These are phyloP conservation scores for Raddia guianensis DNA, from an alignment of 176 grass and related monocot genomes.

Conservation along the genomic window DNA sequence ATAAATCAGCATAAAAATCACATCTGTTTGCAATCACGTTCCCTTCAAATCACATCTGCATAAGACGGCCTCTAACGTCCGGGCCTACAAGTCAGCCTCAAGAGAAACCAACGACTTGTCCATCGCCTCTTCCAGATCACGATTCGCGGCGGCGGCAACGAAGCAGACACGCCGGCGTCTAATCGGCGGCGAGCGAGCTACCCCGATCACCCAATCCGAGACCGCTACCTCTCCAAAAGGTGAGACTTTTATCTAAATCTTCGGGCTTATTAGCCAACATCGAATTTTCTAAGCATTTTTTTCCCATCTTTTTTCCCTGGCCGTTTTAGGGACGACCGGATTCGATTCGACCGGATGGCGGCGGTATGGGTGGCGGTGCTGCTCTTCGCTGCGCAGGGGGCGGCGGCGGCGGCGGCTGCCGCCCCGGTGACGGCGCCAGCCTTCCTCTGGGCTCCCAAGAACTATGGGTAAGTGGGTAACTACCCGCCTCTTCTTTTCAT, in stretches of 20 bases:
- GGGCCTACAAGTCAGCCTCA: constrained; percentile 11
- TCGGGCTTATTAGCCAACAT: neutral
- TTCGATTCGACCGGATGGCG: constrained; percentile 45
- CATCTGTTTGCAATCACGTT: too few species aligned
- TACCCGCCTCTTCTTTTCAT: constrained; percentile 2
- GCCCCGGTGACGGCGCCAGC: constrained; percentile 50
- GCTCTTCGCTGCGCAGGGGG: constrained; percentile 28
- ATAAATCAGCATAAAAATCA: too few species aligned
- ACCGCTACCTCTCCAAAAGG: constrained; percentile 29
- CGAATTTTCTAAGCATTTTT: neutral
- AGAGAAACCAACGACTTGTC: neutral
- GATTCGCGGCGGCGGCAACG: constrained; percentile 30
- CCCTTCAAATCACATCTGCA: too few species aligned
- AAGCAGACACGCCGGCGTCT: neutral
- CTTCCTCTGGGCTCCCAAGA: constrained; percentile 74
- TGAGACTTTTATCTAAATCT: constrained; percentile 24
- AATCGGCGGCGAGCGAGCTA: neutral
- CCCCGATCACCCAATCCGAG: constrained; percentile 12
- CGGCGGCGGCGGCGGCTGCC: neutral
- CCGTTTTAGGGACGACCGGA: neutral
- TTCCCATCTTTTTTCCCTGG: neutral
- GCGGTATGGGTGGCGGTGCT: constrained; percentile 42
- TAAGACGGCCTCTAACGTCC: neutral
- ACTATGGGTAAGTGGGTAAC: constrained; percentile 73
- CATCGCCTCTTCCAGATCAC: neutral